Evolutionary conservation across 805 yeast species (phyloP), one percentile per base, ranked within the genome.

Genomic region (Candida loeiensis): DNA sequence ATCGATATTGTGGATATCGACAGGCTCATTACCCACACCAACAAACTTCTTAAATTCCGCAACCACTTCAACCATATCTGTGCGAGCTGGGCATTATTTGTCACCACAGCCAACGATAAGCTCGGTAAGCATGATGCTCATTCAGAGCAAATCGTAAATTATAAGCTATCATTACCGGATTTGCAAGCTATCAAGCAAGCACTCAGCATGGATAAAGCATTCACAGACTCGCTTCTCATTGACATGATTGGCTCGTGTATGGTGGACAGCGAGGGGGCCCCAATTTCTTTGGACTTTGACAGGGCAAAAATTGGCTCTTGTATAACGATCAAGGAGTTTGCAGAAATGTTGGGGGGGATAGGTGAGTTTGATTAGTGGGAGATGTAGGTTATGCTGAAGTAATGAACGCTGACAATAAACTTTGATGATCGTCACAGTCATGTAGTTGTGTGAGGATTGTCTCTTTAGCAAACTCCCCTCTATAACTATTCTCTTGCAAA

Each of bases 1-100:
- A 51, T 68, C 5, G 74, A 69, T 43, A 57, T 69, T 4, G 53
- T 69, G 12, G 74, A 69, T 44, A 54, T 69, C 19, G 73, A 68
- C 39, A 69, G 68, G 46, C 51, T 69, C 19, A 52, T 66, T 12
- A 27, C 32, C 15, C 55, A 60, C 40, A 45, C 51, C 30, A 51
- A 47, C 30, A 55, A 55, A 34, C 52, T 69, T 14, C 39, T 68
- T 14, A 56, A 58, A 41, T 64, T 64, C 41, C 43, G 72, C 32
- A 56, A 69, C 45, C 49, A 62, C 26, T 59, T 51, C 38, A 31
- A 24, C 12, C 45, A 44, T 9, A 68, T 69, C 4, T 37, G 37
- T 9, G 54, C 49, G 3, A 56, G 63, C 37, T 69, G 73, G 73
- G 43, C 37, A 4, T 53, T 69, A 12, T 62, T 69, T 37, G 59